Percentiles rank a stretch among this genome's conserved stretches.
Conservation (phyloP, 371 early-diverging fungal genomes). For the Parasitella parasitica region DNA sequence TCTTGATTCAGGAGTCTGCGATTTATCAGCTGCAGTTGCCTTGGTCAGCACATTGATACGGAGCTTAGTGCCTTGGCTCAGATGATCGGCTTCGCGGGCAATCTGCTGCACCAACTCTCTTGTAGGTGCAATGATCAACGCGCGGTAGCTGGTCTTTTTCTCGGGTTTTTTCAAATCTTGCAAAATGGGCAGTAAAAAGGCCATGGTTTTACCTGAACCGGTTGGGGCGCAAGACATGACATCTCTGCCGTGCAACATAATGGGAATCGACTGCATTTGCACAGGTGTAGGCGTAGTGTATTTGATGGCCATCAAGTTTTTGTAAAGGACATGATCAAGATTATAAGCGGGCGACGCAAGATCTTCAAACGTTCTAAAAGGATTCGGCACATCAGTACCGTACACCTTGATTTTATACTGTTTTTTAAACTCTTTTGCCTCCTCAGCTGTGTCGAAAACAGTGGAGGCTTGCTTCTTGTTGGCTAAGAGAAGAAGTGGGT, state of each 20-base stretch:
- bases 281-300: constrained; percentile 95
- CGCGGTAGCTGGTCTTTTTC: constrained; percentile 74
- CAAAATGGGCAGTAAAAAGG: constrained; percentile 92
- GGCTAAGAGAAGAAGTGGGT: not conserved
- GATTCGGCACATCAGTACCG: constrained; percentile 86
- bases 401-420: constrained; percentile 77
- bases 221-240: constrained; percentile 94
- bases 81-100: constrained; percentile 69
- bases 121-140: constrained; percentile 96
- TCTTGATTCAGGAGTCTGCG: constrained; percentile 63
- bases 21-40: constrained; percentile 62
- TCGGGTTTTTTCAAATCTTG: constrained; percentile 76
- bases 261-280: constrained; percentile 92
- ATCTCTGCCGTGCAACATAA: constrained; percentile 80
- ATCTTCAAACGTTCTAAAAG: constrained; percentile 78
- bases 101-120: constrained; percentile 97
- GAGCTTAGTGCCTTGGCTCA: constrained; percentile 73
- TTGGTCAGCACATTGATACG: constrained; percentile 81
- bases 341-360: constrained; percentile 69
- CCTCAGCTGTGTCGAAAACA: constrained; percentile 27
- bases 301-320: constrained; percentile 62
- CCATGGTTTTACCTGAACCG: constrained; percentile 99
- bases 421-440: constrained; percentile 61
- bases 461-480: constrained; percentile 1
- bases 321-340: constrained; percentile 64